Percentiles rank a stretch among this genome's conserved stretches.
These are phyloP conservation scores for Fusarium sp. DNA, from an alignment of 2,329 filamentous ascomycete genomes.

Conservation along the genomic window DNA sequence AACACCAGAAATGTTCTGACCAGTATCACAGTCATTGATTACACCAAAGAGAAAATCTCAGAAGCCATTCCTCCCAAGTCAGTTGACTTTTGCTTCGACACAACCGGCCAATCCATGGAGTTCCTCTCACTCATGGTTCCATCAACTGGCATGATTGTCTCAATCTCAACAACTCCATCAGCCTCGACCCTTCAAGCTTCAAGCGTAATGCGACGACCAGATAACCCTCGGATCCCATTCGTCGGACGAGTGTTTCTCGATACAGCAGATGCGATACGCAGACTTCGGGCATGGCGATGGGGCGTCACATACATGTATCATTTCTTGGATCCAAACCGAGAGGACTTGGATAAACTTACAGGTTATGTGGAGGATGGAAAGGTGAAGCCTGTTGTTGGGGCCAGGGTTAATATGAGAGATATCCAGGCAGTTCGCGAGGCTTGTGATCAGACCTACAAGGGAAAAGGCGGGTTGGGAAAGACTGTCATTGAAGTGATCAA, in stretches of 20 bases:
- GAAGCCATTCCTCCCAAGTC: background rate
- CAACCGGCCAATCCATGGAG: background rate
- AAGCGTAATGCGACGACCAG: background rate
- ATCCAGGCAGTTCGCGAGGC: background rate
- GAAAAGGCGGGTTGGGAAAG: background rate
- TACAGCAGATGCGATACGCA: background rate
- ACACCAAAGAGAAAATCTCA: fast-evolving
- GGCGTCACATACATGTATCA: background rate
- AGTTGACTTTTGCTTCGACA: background rate
- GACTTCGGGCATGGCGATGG: background rate
- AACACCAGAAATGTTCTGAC: fast-evolving
- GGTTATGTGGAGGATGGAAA: background rate
- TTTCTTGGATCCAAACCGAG: background rate
- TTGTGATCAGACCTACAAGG: background rate
- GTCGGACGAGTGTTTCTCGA: background rate
- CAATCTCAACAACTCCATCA: background rate
- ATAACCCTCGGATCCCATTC: background rate
- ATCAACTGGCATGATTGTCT: background rate
- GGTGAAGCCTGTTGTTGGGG: background rate
- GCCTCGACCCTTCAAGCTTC: background rate
- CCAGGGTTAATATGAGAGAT: background rate
- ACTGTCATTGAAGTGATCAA: background rate
- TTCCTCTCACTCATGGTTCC: background rate
- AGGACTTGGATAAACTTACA: background rate
- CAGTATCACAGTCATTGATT: background rate